Evolutionary conservation across 2,329 filamentous ascomycete species (phyloP).

Genomic region (Trichoderma koningii): DNA sequence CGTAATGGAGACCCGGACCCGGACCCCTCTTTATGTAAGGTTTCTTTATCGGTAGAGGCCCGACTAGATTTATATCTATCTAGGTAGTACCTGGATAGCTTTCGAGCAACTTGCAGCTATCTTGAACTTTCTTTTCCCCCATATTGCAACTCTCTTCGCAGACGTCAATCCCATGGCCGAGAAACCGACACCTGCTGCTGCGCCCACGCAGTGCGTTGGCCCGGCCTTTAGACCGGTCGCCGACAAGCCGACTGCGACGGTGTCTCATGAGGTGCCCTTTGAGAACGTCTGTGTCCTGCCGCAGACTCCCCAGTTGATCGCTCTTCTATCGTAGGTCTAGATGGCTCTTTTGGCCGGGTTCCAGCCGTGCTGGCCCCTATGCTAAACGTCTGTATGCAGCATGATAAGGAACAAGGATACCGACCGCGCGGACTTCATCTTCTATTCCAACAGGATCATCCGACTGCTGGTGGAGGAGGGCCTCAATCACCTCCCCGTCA

Average conservation of each 20-base stretch:
- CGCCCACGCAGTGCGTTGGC: constrained; percentile 67
- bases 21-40: constrained; percentile 25
- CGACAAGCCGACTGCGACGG: constrained; percentile 83
- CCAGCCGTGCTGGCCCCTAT: constrained; percentile 12
- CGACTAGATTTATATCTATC: constrained; percentile 21
- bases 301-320: constrained; percentile 96
- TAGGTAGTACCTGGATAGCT: neutral
- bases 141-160: neutral
- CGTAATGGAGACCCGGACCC: constrained; percentile 15
- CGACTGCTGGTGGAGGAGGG: constrained; percentile 95
- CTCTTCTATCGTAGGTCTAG: constrained; percentile 84
- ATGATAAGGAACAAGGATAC: constrained; percentile 95
- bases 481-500: constrained; percentile 90
- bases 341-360: neutral
- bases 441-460: constrained; percentile 98
- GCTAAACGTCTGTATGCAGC: constrained; percentile 51
- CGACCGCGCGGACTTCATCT: constrained; percentile 93
- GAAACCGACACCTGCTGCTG: constrained; percentile 30
- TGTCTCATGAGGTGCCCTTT: constrained; percentile 78
- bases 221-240: constrained; percentile 74
- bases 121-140: neutral
- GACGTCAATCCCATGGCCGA: constrained; percentile 46
- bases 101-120: constrained; percentile 1
- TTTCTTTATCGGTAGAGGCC: constrained; percentile 22
- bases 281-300: constrained; percentile 88